Base-by-base conservation (phyloP, 1,284 basidiomycete genomes). In the Meira miltonrushii region DNA sequence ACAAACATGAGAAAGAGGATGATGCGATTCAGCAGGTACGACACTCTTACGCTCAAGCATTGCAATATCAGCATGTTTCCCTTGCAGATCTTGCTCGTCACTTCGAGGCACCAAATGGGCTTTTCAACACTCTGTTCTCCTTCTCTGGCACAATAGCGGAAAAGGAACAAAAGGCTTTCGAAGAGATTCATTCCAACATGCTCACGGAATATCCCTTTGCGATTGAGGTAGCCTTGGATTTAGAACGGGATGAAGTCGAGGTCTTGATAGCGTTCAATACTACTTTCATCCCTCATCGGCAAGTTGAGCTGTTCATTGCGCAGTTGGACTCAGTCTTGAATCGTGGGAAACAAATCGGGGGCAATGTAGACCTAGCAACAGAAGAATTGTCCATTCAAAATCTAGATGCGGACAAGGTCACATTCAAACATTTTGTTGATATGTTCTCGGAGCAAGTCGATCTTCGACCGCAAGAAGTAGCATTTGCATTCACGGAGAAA, bases 51-150 rank as follows among this genome's bases (percentile, higher is more conserved):
- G 33, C 37, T n/a, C 33, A 23, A 23, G 50, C 28, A 11, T 19
- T 54, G 19, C 23, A 59, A 12, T 54, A 69, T 33, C 72, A 71
- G 61, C 72, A 73, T 41, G 64, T 71, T 11, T 66, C 66, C n/a
- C 48, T 73, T 23, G 60, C 69, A 6, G 61, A 66, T 40, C 57
- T 75, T 12, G 65, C 64, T 53, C 69, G 65, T 15, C 64, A 62
- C 57, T 56, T 75, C 12, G 56, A 61, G 2, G 39, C 62, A 13
- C 25, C 59, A 0, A 55, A 61, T 28, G 19, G 59, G 13, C 67
- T 72, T 0, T 69, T 75, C 48, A 71, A 75, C 44, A 65, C 64
- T 4, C 61, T 75, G 15, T 75, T 73, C 43, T 70, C 67, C 19
- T 75, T 62, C 33, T 28, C 56, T 2, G 13, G 19, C 11, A 11